A percentile compares a stretch with the other conserved stretches of the same genome.
Evolutionary conservation across 495 filamentous ascomycete genomes (phyloP).

Genomic region (Lepidopterella palustris): DNA sequence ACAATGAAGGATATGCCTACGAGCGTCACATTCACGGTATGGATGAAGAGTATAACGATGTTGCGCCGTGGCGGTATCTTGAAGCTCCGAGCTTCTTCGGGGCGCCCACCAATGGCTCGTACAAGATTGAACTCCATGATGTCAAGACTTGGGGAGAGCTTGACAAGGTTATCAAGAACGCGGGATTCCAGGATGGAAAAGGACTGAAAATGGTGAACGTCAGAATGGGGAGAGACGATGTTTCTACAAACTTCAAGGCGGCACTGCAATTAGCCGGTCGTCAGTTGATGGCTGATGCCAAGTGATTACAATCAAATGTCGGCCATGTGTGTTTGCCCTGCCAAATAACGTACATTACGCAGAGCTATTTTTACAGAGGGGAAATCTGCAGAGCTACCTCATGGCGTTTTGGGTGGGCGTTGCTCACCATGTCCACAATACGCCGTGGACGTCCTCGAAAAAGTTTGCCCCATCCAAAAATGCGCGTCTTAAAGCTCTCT

Average conservation of each 20-base stretch:
- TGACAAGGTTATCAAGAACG: slow-evolving; percentile 33
- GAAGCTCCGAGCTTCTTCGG: slow-evolving; percentile 43
- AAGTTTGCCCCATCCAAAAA: too few species aligned
- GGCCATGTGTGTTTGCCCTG: too few species aligned
- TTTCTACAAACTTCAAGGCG: slow-evolving; percentile 29
- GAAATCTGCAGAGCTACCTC: too few species aligned
- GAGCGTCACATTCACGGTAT: slow-evolving; percentile 47
- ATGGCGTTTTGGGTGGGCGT: too few species aligned
- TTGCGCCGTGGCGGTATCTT: slow-evolving; percentile 62
- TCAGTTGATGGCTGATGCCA: slow-evolving; percentile 1
- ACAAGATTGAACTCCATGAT: slow-evolving; percentile 13
- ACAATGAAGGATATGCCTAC: slow-evolving; percentile 45
- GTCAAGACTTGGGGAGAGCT: slow-evolving; percentile 38
- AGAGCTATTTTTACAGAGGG: too few species aligned
- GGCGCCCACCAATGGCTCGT: slow-evolving; percentile 35
- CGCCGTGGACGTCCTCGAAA: too few species aligned
- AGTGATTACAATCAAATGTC: too few species aligned
- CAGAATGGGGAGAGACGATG: slow-evolving; percentile 44
- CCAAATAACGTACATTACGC: too few species aligned
- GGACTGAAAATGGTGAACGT: slow-evolving; percentile 44
- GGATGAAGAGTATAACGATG: slow-evolving; percentile 74
- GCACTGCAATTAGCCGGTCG: slow-evolving; percentile 23
- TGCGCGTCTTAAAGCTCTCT: too few species aligned
- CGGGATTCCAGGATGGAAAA: slow-evolving; percentile 35
- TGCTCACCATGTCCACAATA: too few species aligned